Base-by-base conservation (phyloP, 306 rosid species). In the Inga oerstediana region DNA sequence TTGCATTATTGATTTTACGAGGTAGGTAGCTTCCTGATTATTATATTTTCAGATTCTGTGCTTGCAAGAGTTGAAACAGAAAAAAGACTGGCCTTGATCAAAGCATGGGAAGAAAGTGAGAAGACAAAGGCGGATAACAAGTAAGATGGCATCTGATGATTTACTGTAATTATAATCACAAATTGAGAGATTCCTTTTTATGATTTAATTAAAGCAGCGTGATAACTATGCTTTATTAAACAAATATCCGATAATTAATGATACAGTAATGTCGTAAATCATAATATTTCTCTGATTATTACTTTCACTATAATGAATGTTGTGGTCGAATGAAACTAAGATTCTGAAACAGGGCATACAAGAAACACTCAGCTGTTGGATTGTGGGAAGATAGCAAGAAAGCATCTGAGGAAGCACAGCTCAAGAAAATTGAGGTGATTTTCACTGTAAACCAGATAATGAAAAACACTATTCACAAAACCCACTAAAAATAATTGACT, bases 101-200 rank as follows among this genome's bases (percentile, higher is more conserved):
- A 88, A 82, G 98, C 98, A 62, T 95, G 98, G 98, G 98, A 93
- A 82, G 98, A 95, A 82, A 93, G 93, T 83, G 98, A 95, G 54
- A 95, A 95, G 87, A 89, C 97, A 49, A 93, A 86, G 79, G 91
- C 89, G 34, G 98, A 92, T 73, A 95, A 92, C 86, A 95, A 89
- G 98, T 87, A 88, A 83, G 88, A n/a, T 19, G 32, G 32, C 46
- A 24, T 81, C 8, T 48, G 7, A 82, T 58, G 30, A 58, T 58
- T 58, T 20, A 8, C 64, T 78, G 12, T 49, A 72, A 41, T 30
- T 43, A 32, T 3, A 37, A 27, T 22, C 0, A 20, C 8, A 67
- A 19, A 70, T 24, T 56, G 71, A 48, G 62, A 39, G 59, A 12
- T 35, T 52, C 43, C 12, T 16, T 74, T 35, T 34, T 7, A 46